phyloP scores from a whole-genome alignment of 176 grass and related monocot genomes.

The Dendrocalamus sinicus region DNA sequence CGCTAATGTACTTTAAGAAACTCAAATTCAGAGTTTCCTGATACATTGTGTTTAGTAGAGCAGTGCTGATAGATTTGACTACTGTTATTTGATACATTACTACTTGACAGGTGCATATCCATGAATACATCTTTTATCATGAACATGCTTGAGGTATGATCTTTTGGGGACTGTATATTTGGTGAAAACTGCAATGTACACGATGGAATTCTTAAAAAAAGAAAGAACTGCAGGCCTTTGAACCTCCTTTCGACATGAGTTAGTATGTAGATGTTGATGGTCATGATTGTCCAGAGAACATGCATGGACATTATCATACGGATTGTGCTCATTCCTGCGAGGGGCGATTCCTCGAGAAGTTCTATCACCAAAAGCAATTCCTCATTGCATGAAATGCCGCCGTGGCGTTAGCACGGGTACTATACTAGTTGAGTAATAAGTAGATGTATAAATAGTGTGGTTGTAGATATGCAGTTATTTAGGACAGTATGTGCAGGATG shows the following conservation, averaged over 20 bases:
- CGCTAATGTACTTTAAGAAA: constrained; percentile 18
- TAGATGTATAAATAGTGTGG: no score
- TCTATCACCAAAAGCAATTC: constrained; percentile 40
- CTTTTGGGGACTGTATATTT: constrained; percentile 32
- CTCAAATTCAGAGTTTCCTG: not conserved
- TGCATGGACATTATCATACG: constrained; percentile 50
- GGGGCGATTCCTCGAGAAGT: constrained; percentile 35
- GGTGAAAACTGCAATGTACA: constrained; percentile 28
- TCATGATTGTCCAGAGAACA: constrained; percentile 49
- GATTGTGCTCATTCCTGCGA: constrained; percentile 50
- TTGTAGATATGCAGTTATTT: no score
- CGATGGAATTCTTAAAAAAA: constrained; percentile 30
- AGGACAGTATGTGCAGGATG: no score
- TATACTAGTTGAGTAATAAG: no score
- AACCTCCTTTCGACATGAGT: constrained; percentile 91
- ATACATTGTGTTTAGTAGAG: not conserved
- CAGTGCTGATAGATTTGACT: constrained; percentile 36
- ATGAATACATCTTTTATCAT: constrained; percentile 91
- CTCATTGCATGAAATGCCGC: no score
- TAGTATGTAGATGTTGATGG: constrained; percentile 63
- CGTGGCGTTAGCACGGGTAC: no score
- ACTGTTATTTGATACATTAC: constrained; percentile 52
- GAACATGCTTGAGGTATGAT: constrained; percentile 95
- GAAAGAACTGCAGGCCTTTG: constrained; percentile 78
- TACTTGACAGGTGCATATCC: constrained; percentile 83